Percentiles rank a stretch among this genome's conserved stretches.
These are phyloP conservation scores for Penicillium sp. DNA, from an alignment of 2,329 filamentous ascomycete genomes.

Conservation along the genomic window DNA sequence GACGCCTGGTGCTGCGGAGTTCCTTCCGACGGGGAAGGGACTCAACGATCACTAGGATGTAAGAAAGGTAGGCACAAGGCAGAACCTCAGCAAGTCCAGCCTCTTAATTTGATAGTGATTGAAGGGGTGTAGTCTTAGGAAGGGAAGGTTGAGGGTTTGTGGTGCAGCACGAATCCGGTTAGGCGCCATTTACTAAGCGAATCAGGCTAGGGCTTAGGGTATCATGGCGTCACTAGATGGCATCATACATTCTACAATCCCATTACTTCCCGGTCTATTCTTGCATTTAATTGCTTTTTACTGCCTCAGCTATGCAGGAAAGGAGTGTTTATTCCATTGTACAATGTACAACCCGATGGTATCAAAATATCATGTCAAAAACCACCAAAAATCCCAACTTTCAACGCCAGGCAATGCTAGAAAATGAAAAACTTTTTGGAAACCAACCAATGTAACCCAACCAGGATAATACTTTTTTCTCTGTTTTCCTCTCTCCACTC, in stretches of 20 bases:
- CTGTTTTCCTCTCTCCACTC: not conserved
- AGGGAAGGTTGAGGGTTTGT: conserved; percentile 35
- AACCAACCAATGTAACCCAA: conserved; percentile 8
- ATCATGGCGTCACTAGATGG: conserved; percentile 35
- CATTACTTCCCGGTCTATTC: not conserved
- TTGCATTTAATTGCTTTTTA: not conserved
- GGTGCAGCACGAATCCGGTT: conserved; percentile 36
- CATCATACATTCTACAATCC: conserved; percentile 7
- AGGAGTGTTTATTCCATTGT: not conserved
- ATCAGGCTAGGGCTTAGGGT: conserved; percentile 44
- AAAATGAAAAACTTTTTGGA: conserved; percentile 29
- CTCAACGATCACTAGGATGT: conserved; percentile 46
- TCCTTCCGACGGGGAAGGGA: conserved; percentile 51
- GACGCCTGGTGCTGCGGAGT: conserved; percentile 48
- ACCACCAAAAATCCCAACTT: conserved; percentile 6
- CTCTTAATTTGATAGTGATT: conserved; percentile 29
- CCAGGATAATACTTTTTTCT: conserved; percentile 6
- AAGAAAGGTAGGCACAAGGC: conserved; percentile 31
- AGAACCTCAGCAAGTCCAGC: conserved; percentile 34
- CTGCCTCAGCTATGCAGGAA: not conserved
- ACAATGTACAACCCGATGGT: conserved; percentile 19
- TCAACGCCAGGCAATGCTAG: conserved; percentile 38
- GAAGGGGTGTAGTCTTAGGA: conserved; percentile 24
- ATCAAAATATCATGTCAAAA: conserved; percentile 25
- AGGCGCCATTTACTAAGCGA: conserved; percentile 42